Evolutionary conservation across 306 rosid genomes (phyloP).

Genomic region (Corylus americana): DNA sequence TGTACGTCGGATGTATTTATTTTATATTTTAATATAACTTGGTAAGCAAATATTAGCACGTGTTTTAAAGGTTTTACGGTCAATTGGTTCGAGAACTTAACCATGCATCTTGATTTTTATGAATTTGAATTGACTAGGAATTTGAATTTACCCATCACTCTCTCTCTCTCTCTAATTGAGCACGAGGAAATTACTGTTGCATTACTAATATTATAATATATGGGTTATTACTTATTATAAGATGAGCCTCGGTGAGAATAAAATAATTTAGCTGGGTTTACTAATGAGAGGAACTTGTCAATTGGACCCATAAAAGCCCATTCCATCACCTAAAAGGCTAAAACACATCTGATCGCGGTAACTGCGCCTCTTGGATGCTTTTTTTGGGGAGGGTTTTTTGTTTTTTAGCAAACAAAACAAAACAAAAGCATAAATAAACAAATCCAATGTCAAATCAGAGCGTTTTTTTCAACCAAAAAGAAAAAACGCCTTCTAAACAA

Average conservation of each 20-base stretch:
- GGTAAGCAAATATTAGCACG: neutral
- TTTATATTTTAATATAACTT: neutral
- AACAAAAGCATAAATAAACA: no score
- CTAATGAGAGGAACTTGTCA: neutral
- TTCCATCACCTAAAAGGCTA: neutral
- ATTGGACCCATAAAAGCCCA: neutral
- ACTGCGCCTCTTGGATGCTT: no score
- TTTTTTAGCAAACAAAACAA: no score
- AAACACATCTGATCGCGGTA: neutral
- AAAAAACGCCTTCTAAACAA: no score
- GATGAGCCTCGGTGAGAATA: neutral
- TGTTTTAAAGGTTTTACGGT: neutral
- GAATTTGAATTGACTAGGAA: conserved; percentile 17
- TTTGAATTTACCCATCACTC: neutral
- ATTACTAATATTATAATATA: neutral
- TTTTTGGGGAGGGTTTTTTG: no score
- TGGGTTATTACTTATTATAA: no score
- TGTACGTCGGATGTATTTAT: neutral
- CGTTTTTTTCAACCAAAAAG: no score
- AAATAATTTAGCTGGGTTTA: neutral
- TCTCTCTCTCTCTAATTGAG: neutral
- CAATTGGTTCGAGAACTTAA: neutral
- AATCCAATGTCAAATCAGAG: no score
- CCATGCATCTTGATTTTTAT: neutral
- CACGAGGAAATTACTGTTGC: neutral